Evolutionary conservation across 2,329 filamentous ascomycete species (phyloP).

Genomic region (Colletotrichum somersetense): DNA sequence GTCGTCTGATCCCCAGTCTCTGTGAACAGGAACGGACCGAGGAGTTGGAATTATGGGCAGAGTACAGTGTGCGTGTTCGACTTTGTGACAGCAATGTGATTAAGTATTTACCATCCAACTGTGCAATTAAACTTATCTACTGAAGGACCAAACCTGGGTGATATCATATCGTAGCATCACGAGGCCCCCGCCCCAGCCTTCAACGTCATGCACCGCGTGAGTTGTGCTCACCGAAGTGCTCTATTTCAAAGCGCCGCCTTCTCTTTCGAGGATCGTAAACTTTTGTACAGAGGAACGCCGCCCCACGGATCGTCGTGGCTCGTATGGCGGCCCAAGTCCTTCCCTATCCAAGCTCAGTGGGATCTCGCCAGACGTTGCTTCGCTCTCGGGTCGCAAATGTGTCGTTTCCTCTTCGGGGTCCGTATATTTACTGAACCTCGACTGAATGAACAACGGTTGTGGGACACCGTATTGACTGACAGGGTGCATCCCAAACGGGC

Average conservation of each 20-base stretch:
- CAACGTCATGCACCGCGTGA: not conserved
- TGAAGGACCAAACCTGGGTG: not conserved
- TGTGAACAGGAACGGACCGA: no score
- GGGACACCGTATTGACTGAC: constrained; percentile 25
- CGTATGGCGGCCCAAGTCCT: constrained; percentile 7
- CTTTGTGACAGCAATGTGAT: not conserved
- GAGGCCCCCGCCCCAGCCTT: not conserved
- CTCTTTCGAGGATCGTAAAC: constrained; percentile 23
- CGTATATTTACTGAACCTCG: constrained; percentile 34
- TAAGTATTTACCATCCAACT: constrained; percentile 11
- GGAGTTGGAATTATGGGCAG: accelerated
- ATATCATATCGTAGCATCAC: not conserved
- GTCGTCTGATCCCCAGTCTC: no score
- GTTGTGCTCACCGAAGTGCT: not conserved
- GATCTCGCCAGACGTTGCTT: constrained; percentile 35
- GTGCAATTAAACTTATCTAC: constrained; percentile 24
- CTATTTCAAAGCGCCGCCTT: constrained; percentile 28
- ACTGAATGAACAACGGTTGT: constrained; percentile 34
- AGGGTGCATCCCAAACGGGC: constrained; percentile 1
- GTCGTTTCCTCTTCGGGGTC: constrained; percentile 27
- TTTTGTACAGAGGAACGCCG: constrained; percentile 33
- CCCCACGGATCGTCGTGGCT: not conserved
- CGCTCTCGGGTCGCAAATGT: constrained; percentile 18
- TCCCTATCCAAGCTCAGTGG: constrained; percentile 30
- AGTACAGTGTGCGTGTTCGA: not conserved